Evolutionary conservation across 208 protist genomes (phyloP), one percentile per base, ranked within the genome.

Genomic region (Trypanosoma vivax): DNA sequence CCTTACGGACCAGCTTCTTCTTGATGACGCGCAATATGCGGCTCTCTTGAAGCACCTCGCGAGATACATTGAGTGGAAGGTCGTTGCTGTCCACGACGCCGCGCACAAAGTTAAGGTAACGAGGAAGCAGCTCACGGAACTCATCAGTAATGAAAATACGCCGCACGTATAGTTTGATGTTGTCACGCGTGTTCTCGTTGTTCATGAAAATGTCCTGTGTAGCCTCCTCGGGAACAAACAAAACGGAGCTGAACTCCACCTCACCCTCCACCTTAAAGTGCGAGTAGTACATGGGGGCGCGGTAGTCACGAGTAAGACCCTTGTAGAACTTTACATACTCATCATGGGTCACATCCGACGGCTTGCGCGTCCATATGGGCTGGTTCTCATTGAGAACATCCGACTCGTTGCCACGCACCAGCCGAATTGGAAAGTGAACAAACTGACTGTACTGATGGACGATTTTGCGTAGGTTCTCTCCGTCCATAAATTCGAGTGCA

Each of bases 311-410:
- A 18, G 90, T 88, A 42, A 99, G 57, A 28, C 84, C 54, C 84
- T 99, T 99, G 88, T 99, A 99, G 79, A 99, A 99, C 10, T 88
- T 83, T 53, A 82, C 75, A 83, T 99, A 99, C 78, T 99, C 98
- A 33, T 99, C 97, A 45, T 99, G 74, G 0, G 76, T 92, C 25
- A 99, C 88, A 24, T 99, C 96, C 6, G 79, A 72, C 2, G 88
- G 66, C 29, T 72, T 65, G 37, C 97, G 85, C 2, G 92, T 97
- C 98, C 99, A 99, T 43, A 99, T 94, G n/a, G 99, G 97, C 63
- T 97, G 96, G 71, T 94, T 83, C 60, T 97, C 79, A 75, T 99
- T 99, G n/a, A 99, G 40, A 7, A 95, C 69, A 23, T 96, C 89
- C 86, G 93, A 99, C 46, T 92, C 76, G 31, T 62, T 49, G 60